Conservation (phyloP, 179 eudicot genomes). For the Pouteria campechiana region DNA sequence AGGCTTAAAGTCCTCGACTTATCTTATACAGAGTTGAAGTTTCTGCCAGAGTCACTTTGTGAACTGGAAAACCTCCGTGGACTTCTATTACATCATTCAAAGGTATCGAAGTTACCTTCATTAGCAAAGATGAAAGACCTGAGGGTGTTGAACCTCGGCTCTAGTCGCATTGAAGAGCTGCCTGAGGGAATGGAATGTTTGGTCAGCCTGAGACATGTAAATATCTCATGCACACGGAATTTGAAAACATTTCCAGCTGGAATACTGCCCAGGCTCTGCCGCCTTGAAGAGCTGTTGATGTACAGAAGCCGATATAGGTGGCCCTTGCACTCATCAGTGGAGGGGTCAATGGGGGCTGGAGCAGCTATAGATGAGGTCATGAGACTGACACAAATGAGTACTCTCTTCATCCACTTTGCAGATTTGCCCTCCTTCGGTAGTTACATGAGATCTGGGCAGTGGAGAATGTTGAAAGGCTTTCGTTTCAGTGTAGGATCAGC, state of each 20-base stretch:
- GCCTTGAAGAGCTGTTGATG: constrained; percentile 8
- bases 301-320: constrained; percentile 8
- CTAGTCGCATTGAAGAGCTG: constrained; percentile 1
- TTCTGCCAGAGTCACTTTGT: constrained; percentile 14
- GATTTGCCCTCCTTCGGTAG: constrained; percentile 3
- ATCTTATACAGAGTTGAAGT: constrained; percentile 2
- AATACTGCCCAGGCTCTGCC: constrained; percentile 3
- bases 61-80: constrained; percentile 5
- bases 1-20: constrained; percentile 12
- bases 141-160: constrained; percentile 9
- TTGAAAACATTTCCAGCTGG: constrained; percentile 3
- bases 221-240: constrained; percentile 10
- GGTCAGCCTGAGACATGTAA: constrained; percentile 7
- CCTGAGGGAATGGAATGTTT: constrained; percentile 4
- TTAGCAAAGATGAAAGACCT: constrained; percentile 8
- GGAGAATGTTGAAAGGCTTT: constrained; percentile 9
- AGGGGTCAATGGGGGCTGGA: neutral
- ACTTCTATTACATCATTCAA: constrained; percentile 3
- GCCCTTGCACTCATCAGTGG: too few species aligned
- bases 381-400: constrained; percentile 3
- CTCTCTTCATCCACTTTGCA: constrained; percentile 9
- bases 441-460: constrained; percentile 11
- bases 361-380: constrained; percentile 1
- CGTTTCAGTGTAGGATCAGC: constrained; percentile 5
- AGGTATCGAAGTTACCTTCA: constrained; percentile 7